Conservation (phyloP, 257 asterid genomes). For the Gentiana straminea region DNA sequence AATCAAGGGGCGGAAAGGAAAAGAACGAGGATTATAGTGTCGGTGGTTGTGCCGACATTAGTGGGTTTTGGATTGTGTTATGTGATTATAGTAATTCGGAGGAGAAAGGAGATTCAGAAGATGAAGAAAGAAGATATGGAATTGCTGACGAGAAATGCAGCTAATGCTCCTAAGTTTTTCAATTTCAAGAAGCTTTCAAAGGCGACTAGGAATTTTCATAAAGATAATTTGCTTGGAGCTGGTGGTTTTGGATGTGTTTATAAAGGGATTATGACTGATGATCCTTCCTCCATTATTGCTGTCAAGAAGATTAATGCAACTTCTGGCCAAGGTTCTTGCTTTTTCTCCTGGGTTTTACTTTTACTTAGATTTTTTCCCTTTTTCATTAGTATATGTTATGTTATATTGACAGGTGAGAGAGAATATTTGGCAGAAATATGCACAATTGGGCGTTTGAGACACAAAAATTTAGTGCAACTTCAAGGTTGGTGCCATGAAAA, state of each 20-base stretch:
- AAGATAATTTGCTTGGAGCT: slow-evolving; percentile 43
- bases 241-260: slow-evolving; percentile 75
- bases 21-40: slow-evolving; percentile 13
- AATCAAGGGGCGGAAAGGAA: slow-evolving; percentile 12
- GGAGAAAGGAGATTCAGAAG: slow-evolving; percentile 13
- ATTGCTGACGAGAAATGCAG: slow-evolving; percentile 37
- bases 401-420: slow-evolving; percentile 30
- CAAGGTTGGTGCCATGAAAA: slow-evolving; percentile 64
- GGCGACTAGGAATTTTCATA: slow-evolving; percentile 41
- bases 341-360: no score
- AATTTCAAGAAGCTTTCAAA: slow-evolving; percentile 47
- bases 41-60: slow-evolving; percentile 24
- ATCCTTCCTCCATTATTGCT: slow-evolving; percentile 27
- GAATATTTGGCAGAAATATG: slow-evolving; percentile 70
- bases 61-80: slow-evolving; percentile 12
- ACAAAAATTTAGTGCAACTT: slow-evolving; percentile 52
- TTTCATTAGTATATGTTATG: no score
- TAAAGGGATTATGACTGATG: slow-evolving; percentile 31
- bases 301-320: slow-evolving; percentile 57
- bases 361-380: no score
- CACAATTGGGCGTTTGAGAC: slow-evolving; percentile 55
- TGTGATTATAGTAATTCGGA: slow-evolving; percentile 12
- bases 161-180: slow-evolving; percentile 40
- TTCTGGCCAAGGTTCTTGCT: slow-evolving; percentile 44
- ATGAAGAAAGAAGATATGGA: slow-evolving; percentile 31